Evolutionary conservation across 306 rosid species (phyloP).

Genomic region (Acacia crassicarpa): DNA sequence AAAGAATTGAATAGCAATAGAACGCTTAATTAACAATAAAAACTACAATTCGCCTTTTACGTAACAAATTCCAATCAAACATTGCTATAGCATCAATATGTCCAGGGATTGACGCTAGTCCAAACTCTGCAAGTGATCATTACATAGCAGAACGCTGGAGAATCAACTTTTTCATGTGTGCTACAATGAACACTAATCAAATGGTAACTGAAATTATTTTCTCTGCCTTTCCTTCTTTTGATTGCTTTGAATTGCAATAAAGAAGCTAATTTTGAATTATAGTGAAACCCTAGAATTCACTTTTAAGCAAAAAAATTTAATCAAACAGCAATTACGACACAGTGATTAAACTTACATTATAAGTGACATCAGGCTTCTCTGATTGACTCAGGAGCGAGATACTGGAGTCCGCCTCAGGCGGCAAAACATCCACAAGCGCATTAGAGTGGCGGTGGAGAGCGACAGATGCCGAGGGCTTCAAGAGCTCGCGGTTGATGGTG

Average conservation of each 20-base stretch:
- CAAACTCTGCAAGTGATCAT: background rate
- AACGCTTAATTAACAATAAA: background rate
- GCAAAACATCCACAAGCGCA: conserved; percentile 94
- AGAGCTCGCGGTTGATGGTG: conserved; percentile 87
- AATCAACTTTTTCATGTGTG: background rate
- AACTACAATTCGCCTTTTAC: background rate
- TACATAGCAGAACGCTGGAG: background rate
- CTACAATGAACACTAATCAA: background rate
- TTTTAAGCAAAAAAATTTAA: background rate
- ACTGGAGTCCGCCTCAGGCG: conserved; percentile 98
- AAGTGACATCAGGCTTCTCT: conserved; percentile 97
- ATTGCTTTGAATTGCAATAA: background rate
- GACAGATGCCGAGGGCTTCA: conserved; percentile 93
- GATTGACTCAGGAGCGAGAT: conserved; percentile 97
- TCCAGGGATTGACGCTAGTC: conserved; percentile 47
- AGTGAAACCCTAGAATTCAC: conserved; percentile 20
- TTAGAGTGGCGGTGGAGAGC: conserved; percentile 97
- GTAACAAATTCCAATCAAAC: background rate
- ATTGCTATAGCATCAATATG: conserved; percentile 27
- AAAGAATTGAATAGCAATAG: background rate
- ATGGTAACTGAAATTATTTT: background rate
- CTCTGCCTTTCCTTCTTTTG: background rate
- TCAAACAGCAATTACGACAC: background rate
- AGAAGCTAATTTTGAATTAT: background rate
- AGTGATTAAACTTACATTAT: conserved; percentile 50